Evolutionary conservation across 2,329 filamentous ascomycete genomes (phyloP), one percentile per base, ranked within the genome.

Genomic region (Domatiomyces globalis): DNA sequence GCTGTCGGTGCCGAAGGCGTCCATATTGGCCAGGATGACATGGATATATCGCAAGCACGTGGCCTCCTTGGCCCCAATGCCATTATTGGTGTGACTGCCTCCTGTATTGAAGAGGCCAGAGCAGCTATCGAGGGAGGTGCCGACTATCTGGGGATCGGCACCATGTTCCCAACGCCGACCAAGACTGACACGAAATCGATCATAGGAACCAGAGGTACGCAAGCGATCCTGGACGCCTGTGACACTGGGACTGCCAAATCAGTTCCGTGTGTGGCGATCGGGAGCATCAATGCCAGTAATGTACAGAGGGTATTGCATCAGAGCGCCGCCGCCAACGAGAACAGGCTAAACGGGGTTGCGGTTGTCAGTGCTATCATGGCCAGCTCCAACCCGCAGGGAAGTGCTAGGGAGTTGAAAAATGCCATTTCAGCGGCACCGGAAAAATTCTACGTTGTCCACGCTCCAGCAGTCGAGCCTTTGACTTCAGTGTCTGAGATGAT

Each of bases 11-110:
- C 86, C 52, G 90, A 95, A 70, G 92, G 92, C 45, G 87, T 95
- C 7, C 92, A 96, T 66, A 78, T 96, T 48, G 92, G 92, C 5
- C 90, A 96, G 71, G 89, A 95, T 75, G 90, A 96, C 66, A 83
- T 95, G 73, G 74, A 83, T 85, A 67, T 86, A 25, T 63, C 69
- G 7, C 75, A 76, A 42, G 89, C 88, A 1, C 83, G 86, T 52
- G 73, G 70, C 19, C 67, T 95, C 2, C 76, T 96, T 0, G 88
- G 88, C 0, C 70, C 78, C 1, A 73, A 82, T 58, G 83, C 86
- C 49, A 90, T 95, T 61, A 88, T 96, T 55, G 90, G 92, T 19
- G 85, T 94, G 33, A 94, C 86, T 5, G 85, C 85, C n/a, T 84
- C 81, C 52, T 85, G 79, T 4, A 65, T 80, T 19, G 76, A 81